Conservation (phyloP, 495 filamentous ascomycete genomes). For the Lichenothelia convexa region DNA sequence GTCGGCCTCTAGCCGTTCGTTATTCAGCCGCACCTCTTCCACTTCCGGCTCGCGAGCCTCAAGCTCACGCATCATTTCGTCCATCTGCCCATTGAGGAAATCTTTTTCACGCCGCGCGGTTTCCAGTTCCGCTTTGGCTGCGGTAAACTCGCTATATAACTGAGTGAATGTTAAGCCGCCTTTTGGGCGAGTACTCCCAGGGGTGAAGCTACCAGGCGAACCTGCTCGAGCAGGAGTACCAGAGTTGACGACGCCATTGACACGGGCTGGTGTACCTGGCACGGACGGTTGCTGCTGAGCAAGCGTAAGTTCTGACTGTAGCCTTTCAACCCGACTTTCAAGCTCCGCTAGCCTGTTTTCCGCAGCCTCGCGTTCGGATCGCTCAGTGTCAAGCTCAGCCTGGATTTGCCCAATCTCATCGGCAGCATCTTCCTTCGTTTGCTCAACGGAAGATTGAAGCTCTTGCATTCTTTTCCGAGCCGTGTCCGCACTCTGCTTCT, state of each 20-base stretch:
- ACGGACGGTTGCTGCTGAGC: constrained; percentile 18
- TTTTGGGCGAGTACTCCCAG: constrained; percentile 36
- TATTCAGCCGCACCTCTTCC: constrained; percentile 37
- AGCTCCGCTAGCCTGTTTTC: constrained; percentile 57
- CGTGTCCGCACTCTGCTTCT: constrained; percentile 63
- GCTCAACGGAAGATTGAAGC: constrained; percentile 56
- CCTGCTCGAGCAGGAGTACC: constrained; percentile 37
- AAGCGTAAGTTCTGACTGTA: constrained; percentile 31
- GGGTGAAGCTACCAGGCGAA: constrained; percentile 36
- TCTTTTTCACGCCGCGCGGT: constrained; percentile 51
- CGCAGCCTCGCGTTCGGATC: constrained; percentile 46
- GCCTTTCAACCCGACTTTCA: constrained; percentile 49
- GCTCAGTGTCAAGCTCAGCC: constrained; percentile 68
- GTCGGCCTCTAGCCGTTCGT: constrained; percentile 38
- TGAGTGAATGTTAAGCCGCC: constrained; percentile 45
- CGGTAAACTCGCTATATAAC: constrained; percentile 46
- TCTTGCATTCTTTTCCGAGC: constrained; percentile 67
- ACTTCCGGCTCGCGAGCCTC: constrained; percentile 43
- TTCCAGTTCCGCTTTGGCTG: constrained; percentile 38
- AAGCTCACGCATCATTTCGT: constrained; percentile 54
- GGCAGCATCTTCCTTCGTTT: constrained; percentile 61
- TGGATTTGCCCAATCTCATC: constrained; percentile 61
- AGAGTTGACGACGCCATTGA: constrained; percentile 30
- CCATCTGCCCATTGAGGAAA: constrained; percentile 51
- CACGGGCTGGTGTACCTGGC: constrained; percentile 38